Evolutionary conservation across 768 basidiomycete genomes (phyloP), one percentile per base, ranked within the genome.

Genomic region (Cantharellus anzutake): DNA sequence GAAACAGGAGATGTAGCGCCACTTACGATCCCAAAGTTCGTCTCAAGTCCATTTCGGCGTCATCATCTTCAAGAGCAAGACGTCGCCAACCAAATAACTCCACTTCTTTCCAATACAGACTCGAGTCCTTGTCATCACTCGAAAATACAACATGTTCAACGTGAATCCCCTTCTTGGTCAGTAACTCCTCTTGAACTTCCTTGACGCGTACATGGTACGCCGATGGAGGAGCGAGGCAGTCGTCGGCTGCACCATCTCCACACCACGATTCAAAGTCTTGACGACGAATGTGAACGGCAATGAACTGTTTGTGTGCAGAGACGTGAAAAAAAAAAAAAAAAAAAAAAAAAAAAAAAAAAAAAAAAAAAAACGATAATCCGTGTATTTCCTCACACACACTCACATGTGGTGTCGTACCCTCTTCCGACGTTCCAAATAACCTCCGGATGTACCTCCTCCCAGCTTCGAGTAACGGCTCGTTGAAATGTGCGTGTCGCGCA

Each of bases 241-340:
- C 57, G 16, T 60, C 39, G 35, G 41, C 38, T 4, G 16, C 39
- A 4, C 35, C 29, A 35, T 38, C 48, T 5, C 37, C 4, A 41
- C 55, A 61, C 34, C 42, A 48, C 5, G 5, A 14, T 7, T 5
- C 35, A 41, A 62, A 64, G 48, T 64, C 63, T 20, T 14, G 37
- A 29, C 63, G 59, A 3, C 61, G 58, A 38, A 64, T 60, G 37
- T 64, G 61, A 37, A 64, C 59, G 37, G 63, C 52, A 42, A 64
- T 60, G 48, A 60, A 64, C 63, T 64, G 37, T 37, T 41, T 4
- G 29, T 4, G 1, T 29, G 20, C 20, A 29, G 20, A 1, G 20
- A 29, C 20, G 20, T 29, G 20, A n/a, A n/a, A n/a, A n/a, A n/a
- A n/a, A n/a, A n/a, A n/a, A n/a, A n/a, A n/a, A n/a, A n/a, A n/a